Evolutionary conservation across 179 eudicot genomes (phyloP).

Genomic region (Camellia oleifera): DNA sequence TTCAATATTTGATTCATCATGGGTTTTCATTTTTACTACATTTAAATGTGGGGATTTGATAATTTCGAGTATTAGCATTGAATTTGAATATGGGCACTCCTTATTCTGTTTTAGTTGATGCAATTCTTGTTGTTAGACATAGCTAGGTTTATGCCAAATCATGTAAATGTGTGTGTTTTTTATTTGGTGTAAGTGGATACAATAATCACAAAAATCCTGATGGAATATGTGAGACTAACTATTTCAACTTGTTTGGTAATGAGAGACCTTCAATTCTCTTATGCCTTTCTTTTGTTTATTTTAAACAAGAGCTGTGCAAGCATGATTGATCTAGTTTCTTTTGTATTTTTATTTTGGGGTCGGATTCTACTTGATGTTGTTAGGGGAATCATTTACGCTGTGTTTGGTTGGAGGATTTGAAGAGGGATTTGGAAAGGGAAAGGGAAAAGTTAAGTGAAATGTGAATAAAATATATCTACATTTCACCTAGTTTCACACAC

Average conservation of each 20-base stretch:
- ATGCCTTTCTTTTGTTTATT: not conserved
- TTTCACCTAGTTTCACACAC: too few species aligned
- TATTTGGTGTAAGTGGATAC: too few species aligned
- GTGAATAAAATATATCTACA: too few species aligned
- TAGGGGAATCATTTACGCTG: not conserved
- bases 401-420: too few species aligned
- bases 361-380: not conserved
- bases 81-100: not conserved
- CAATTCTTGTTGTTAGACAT: too few species aligned
- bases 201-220: too few species aligned
- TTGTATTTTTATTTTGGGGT: not conserved
- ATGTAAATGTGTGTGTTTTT: too few species aligned
- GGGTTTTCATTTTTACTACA: not conserved
- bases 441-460: too few species aligned
- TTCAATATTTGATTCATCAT: not conserved
- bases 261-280: not conserved
- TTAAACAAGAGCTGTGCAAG: not conserved
- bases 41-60: slow-evolving; percentile 1
- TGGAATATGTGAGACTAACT: not conserved
- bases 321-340: not conserved
- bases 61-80: not conserved
- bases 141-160: too few species aligned
- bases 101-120: not conserved
- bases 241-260: not conserved
- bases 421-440: too few species aligned